Base-by-base conservation (phyloP, 345 rosid species). In the Lenwebbia sp. region DNA sequence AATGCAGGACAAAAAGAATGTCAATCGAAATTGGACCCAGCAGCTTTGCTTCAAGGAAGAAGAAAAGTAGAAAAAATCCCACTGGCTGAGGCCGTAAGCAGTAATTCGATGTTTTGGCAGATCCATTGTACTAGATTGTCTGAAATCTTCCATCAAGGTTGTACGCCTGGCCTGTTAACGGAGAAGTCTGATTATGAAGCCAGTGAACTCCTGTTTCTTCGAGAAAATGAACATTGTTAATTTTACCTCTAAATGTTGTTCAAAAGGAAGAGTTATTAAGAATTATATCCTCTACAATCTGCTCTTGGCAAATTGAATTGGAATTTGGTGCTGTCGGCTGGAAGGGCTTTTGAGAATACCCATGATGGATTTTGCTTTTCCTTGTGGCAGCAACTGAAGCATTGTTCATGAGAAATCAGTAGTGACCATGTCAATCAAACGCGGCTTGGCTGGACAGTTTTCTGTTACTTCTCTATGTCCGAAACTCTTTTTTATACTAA, bases 1-100 rank as follows among this genome's bases (percentile, higher is more conserved):
- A 83, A 83, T 85, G 86, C 93, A 97, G 99, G 89, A 91, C 98
- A 78, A 97, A 96, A 91, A 92, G 98, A 88, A 89, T 93, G 94
- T 89, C 96, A 1, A 91, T 92, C 81, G 97, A 93, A 91, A 89
- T 92, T n/a, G 97, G 95, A 87, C 94, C 97, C 26, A 92, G 95
- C 89, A 90, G 93, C 91, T 91, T 89, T 91, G 95, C 95, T 57
- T 91, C 96, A 0, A 93, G 94, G 90, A 97, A 95, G 94, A 97
- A 95, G 92, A 97, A 93, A 92, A 90, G 90, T 83, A 94, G 85
- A 90, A 94, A 90, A 87, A 84, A 88, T 51, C 57, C 83, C 0
- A 57, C 84, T 10, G 51, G 54, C 33, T 10, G 49, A 51, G 70
- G 51, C 25, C 82, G 21, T 82, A 28, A 51, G 51, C 60, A 44